Base-by-base conservation (phyloP, 75 land plant genomes). In the Isoetes taiwanensis region DNA sequence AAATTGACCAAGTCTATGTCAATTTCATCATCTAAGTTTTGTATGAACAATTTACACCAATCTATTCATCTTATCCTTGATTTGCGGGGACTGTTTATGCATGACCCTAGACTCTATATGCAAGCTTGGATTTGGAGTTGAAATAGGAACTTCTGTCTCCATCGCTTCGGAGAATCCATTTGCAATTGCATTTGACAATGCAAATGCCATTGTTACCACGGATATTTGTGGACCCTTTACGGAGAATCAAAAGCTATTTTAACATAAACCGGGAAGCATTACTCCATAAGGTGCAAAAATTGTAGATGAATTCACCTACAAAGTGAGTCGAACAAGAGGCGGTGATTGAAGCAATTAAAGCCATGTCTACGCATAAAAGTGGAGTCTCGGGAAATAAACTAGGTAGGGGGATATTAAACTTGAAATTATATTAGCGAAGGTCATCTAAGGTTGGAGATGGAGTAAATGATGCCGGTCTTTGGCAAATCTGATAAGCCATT, bases 241-340 rank as follows among this genome's bases (percentile, higher is more conserved):
- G 84, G 84, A 68, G 67, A 26, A 33, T 77, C 48, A 80, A 83
- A 43, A 63, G 74, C 48, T 37, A 55, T 24, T 40, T 83, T 5
- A 83, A 80, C 56, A 28, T 80, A 25, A 83, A 83, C 1, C 64
- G 65, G 16, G 86, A 83, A 46, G 77, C 74, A 2, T 39, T 0
- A 23, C 40, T 83, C 20, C 56, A 50, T 60, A 57, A 62, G n/a
- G 66, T 26, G 41, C 73, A 17, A 41, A 71, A 63, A 20, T 65
- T 17, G 63, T 83, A 14, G 72, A 83, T 56, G 65, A 56, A 0
- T 80, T 83, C 30, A 60, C 76, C 16, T 83, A 64, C 42, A 37
- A 30, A 0, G 43, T 83, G 14, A 83, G 79, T 31, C 34, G 41
- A 1, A 43, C 14, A 43, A 71, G 81, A 58, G 28, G 66, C 67